Base-by-base conservation (phyloP, 2,329 filamentous ascomycete genomes). In the Tolypocladium amazonense region DNA sequence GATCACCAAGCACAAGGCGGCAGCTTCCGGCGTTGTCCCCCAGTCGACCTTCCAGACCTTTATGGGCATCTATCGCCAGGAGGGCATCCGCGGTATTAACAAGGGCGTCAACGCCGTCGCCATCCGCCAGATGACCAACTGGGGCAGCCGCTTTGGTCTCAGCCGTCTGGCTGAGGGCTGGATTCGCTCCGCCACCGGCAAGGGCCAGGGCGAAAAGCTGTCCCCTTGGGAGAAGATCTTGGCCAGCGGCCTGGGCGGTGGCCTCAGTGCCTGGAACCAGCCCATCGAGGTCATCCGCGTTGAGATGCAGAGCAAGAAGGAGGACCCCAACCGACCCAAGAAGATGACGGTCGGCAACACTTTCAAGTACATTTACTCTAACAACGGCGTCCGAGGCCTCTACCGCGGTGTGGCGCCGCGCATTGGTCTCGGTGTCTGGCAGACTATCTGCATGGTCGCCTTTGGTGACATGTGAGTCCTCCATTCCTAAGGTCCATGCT, bases 371-470 rank as follows among this genome's bases (percentile, higher is more conserved):
- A 97, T 99, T 75, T 97, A 97, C 80, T 72, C 82, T 67, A 85
- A 84, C 73, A 97, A 96, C 76, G 94, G 94, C 62, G 56, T 97
- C 71, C 89, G 87, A 80, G 94, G 94, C 71, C 82, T 99, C 66
- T 99, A 99, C 83, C 90, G 94, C 72, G 94, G 94, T 72, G 93
- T 99, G 65, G 83, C 91, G 67, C 94, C 94, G 69, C 88, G 94
- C 75, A 92, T 99, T 73, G 92, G 92, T 68, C 87, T 99, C 65
- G 88, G 94, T 73, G 85, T 99, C 79, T 99, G 94, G 94, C 94
- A 99, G 84, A 99, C 94, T 63, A 89, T 99, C 72, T 99, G 94
- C 84, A 99, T 99, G 94, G 94, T 99, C 78, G 94, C 93, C 71
- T 83, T 97, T 76, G 94, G 94, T 78, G 94, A 97, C 79, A 92